phyloP scores from a whole-genome alignment of 2,329 filamentous ascomycete genomes.

The Calonectria pteridis region DNA sequence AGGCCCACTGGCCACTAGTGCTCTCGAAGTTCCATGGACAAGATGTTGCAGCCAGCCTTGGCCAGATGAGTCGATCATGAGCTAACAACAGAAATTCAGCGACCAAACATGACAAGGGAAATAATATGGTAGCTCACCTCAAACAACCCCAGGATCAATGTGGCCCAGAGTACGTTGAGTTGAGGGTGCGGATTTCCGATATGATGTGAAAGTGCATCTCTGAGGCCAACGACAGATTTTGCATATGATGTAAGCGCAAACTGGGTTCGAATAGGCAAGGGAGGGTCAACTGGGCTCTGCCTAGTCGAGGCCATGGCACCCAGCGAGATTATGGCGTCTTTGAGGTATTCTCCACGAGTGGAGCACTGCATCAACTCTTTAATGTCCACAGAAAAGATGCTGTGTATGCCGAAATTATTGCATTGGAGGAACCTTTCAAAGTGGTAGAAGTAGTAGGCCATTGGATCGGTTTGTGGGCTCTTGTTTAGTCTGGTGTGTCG shows the following conservation, averaged over 20 bases:
- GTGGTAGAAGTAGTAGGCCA: constrained; percentile 41
- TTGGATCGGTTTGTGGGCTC: constrained; percentile 27
- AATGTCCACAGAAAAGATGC: constrained; percentile 31
- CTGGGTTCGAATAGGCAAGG: not conserved
- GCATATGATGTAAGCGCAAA: constrained; percentile 44
- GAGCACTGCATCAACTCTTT: constrained; percentile 36
- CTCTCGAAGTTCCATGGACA: constrained; percentile 49
- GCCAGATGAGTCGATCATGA: constrained; percentile 49
- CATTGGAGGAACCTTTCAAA: constrained; percentile 46
- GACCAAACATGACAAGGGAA: not conserved
- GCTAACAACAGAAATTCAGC: constrained; percentile 27
- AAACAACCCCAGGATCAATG: constrained; percentile 49
- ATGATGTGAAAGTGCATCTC: constrained; percentile 30
- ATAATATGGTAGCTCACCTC: constrained; percentile 41
- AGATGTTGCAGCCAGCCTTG: constrained; percentile 51
- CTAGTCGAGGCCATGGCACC: constrained; percentile 49
- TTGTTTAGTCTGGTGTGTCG: not conserved
- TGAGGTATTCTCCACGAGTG: constrained; percentile 31
- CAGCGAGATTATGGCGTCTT: constrained; percentile 46
- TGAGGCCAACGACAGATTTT: constrained; percentile 41
- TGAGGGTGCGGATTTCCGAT: not conserved
- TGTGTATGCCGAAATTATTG: constrained; percentile 45
- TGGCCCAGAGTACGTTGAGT: constrained; percentile 48
- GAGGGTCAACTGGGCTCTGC: constrained; percentile 6
- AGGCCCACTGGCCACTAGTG: constrained; percentile 47